Evolutionary conservation across 495 filamentous ascomycete genomes (phyloP).

Genomic region (Podospora didyma): DNA sequence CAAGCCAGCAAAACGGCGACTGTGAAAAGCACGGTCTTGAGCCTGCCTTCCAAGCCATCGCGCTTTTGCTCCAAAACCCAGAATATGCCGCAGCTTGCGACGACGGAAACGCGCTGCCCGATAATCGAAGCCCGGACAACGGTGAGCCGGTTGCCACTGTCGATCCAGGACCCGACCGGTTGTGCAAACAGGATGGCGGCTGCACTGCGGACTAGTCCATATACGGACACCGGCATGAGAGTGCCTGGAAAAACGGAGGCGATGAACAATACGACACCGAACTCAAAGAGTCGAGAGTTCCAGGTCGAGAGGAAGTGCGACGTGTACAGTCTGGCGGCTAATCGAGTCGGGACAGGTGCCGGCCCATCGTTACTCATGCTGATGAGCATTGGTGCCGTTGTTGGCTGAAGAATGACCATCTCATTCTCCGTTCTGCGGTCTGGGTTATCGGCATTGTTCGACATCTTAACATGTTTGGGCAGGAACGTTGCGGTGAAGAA

Average conservation of each 20-base stretch:
- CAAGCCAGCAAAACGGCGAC: conserved; percentile 47
- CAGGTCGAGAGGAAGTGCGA: conserved; percentile 65
- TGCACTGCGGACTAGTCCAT: conserved; percentile 24
- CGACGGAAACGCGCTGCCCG: conserved; percentile 26
- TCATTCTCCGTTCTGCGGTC: too few species aligned
- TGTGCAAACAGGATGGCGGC: conserved; percentile 28
- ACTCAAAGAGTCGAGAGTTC: conserved; percentile 69
- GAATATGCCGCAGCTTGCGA: conserved; percentile 18
- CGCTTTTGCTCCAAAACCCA: conserved; percentile 4
- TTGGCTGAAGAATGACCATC: too few species aligned
- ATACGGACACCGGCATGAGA: conserved; percentile 42
- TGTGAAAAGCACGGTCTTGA: conserved; percentile 32
- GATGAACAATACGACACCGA: conserved; percentile 58
- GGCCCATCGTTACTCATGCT: too few species aligned
- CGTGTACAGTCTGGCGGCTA: conserved; percentile 24
- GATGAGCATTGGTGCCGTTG: too few species aligned
- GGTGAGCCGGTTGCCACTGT: conserved; percentile 21
- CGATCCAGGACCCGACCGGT: conserved; percentile 24
- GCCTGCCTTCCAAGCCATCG: not conserved
- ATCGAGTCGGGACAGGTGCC: too few species aligned
- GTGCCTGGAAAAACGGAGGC: conserved; percentile 55
- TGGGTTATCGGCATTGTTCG: too few species aligned
- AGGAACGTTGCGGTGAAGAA: too few species aligned
- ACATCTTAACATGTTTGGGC: too few species aligned
- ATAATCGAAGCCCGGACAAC: conserved; percentile 32